Evolutionary conservation across 2,329 filamentous ascomycete species (phyloP).

Genomic region (Penicillium sp.): DNA sequence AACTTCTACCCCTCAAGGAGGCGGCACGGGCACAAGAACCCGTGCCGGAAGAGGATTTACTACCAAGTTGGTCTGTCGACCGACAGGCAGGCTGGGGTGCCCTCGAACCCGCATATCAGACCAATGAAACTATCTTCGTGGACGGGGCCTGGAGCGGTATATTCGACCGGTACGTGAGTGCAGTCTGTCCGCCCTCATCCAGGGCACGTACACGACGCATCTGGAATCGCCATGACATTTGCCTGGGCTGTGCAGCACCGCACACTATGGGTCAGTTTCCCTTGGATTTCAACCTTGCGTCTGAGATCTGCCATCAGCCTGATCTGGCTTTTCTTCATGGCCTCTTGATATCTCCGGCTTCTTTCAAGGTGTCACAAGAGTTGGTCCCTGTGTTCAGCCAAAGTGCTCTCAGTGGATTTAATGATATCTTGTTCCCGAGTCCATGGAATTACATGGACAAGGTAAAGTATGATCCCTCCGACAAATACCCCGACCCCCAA

Average conservation of each 20-base stretch:
- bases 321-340: constrained; percentile 72
- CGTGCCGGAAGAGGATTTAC: constrained; percentile 22
- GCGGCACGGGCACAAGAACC: constrained; percentile 22
- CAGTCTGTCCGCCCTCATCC: constrained; percentile 63
- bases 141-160: constrained; percentile 42
- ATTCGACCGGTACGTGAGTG: constrained; percentile 44
- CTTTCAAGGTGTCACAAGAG: constrained; percentile 60
- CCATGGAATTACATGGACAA: constrained; percentile 62
- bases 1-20: constrained; percentile 38
- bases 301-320: constrained; percentile 71
- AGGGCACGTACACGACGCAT: constrained; percentile 56
- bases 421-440: constrained; percentile 71
- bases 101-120: constrained; percentile 35
- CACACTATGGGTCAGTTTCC: constrained; percentile 68
- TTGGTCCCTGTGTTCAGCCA: constrained; percentile 74
- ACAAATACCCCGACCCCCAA: constrained; percentile 50
- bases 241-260: constrained; percentile 59
- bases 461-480: constrained; percentile 51
- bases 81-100: constrained; percentile 40
- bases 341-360: constrained; percentile 65
- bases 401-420: constrained; percentile 68
- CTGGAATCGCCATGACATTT: constrained; percentile 65
- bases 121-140: constrained; percentile 37
- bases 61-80: constrained; percentile 37
- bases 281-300: constrained; percentile 61